phyloP scores from a whole-genome alignment of 805 yeast species.

The Lipomyces lipofer region DNA sequence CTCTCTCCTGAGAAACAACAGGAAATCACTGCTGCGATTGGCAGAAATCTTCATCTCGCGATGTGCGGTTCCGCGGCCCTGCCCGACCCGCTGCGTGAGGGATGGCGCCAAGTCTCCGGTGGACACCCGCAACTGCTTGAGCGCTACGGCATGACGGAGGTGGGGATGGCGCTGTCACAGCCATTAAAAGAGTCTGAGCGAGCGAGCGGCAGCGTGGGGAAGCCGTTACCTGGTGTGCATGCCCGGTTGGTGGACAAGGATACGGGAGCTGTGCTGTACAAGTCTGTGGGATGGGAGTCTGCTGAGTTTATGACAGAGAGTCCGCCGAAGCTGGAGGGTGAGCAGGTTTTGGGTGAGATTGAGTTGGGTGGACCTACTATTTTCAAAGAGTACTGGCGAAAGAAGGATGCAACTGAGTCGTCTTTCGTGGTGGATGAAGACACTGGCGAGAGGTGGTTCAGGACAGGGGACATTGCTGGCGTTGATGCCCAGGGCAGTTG shows the following conservation, averaged over 20 bases:
- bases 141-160: conserved; percentile 43
- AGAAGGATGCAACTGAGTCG: conserved; percentile 50
- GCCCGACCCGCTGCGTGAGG: conserved; percentile 38
- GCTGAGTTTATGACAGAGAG: conserved; percentile 23
- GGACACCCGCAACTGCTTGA: conserved; percentile 39
- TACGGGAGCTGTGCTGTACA: conserved; percentile 26
- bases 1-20: conserved; percentile 23
- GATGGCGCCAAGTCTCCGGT: conserved; percentile 37
- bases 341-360: conserved; percentile 49
- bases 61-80: conserved; percentile 43
- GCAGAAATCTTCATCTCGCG: conserved; percentile 33
- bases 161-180: conserved; percentile 40
- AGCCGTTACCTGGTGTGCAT: conserved; percentile 39
- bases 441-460: conserved; percentile 48
- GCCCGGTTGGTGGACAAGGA: conserved; percentile 39
- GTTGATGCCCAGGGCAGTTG: conserved; percentile 49
- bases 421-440: conserved; percentile 46
- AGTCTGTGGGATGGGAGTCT: conserved; percentile 30
- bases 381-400: conserved; percentile 52
- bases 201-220: conserved; percentile 37
- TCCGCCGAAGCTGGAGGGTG: conserved; percentile 22
- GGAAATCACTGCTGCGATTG: conserved; percentile 24
- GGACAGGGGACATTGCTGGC: conserved; percentile 59
- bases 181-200: conserved; percentile 35
- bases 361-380: conserved; percentile 56